Evolutionary conservation across 495 filamentous ascomycete genomes (phyloP), one percentile per base, ranked within the genome.

Genomic region (Penicillium cinerascens): DNA sequence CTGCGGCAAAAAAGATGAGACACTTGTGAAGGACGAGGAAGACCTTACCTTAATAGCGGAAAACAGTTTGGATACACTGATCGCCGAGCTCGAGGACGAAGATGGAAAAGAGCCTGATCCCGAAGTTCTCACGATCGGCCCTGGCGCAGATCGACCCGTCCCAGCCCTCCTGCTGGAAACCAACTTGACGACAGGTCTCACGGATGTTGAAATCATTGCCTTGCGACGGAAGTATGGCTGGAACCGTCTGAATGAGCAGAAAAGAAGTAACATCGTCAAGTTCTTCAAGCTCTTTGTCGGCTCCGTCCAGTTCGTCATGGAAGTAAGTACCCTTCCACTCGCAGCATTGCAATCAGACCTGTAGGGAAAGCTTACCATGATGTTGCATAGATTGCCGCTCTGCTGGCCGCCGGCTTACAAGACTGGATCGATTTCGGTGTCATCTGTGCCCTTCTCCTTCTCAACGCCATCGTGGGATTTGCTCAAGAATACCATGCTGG

Each of bases 251-350:
- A 91, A 88, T 70, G 87, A 92, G 69, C 87, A 92, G 72, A 93
- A 90, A 71, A 82, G 86, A 65, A 92, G 89, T 59, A 65, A 89
- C n/a, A 67, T 91, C 44, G 76, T 92, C 56, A 91, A 93, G 73
- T 95, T 96, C 65, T 66, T 95, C 20, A 75, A 74, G 51, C 93
- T 87, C 75, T 95, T 96, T 73, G 78, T 91, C 58, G 91, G 91
- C 55, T 91, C 91, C 27, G 92, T 96, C 61, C 91, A 95, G 66
- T 91, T 90, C 72, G 91, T 95, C 65, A 96, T 96, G 91, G 88
- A 92, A 82, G 86, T 88, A 75, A 43, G 65, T 51, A 23, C 22
- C 26, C 18, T 35, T 11, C 23, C 44, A 6, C n/a, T 21, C 9
- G 42, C 8, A 43, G 21, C 27, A 18, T 10, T 37, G 13, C 42